Evolutionary conservation across 164 flowering plant species (phyloP), one percentile per base, ranked within the genome.

Genomic region (Aristolochia contorta): DNA sequence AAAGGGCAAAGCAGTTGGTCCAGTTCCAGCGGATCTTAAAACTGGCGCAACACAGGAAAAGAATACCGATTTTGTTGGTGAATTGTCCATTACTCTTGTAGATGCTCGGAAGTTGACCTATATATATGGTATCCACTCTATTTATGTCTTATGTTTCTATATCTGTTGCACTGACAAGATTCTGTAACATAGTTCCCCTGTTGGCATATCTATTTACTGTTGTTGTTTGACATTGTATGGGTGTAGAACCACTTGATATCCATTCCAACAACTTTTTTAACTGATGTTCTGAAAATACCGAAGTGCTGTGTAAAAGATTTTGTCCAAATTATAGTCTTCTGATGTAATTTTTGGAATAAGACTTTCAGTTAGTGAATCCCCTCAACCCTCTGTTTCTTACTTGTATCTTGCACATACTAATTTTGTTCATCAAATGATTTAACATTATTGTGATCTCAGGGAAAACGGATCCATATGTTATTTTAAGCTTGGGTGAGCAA

Each of bases 381-480:
- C 43, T 37, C 7, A 37, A 8, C 12, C 43, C 12, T 7, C 12
- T 37, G 12, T 37, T 37, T 37, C 7, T 50, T 6, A 18, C 54
- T 50, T 50, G 16, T 50, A 22, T 50, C 54, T 50, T 50, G 43
- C 9, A 37, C 43, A 37, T 37, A 10, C 10, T 37, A 37, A 3
- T 37, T 37, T 37, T 37, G 3, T 6, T 8, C 43, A 6, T 37
- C 43, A 0, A 27, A 3, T 53, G 27, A 22, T 27, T 15, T 53
- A 13, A n/a, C 23, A 8, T 22, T 53, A 53, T 53, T 55, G 59
- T 50, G 20, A 43, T 47, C 6, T 25, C 82, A 93, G 99, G 96
- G 25, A 93, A 90, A 79, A 87, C 99, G 0, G 97, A 93, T 81
- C 99, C 99, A 60, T 90, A 82, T 70, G 99, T 90, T 66, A 72